Evolutionary conservation across 2,329 filamentous ascomycete species (phyloP), one percentile per base, ranked within the genome.

Genomic region (Parasarocladium wereldwijsianum): DNA sequence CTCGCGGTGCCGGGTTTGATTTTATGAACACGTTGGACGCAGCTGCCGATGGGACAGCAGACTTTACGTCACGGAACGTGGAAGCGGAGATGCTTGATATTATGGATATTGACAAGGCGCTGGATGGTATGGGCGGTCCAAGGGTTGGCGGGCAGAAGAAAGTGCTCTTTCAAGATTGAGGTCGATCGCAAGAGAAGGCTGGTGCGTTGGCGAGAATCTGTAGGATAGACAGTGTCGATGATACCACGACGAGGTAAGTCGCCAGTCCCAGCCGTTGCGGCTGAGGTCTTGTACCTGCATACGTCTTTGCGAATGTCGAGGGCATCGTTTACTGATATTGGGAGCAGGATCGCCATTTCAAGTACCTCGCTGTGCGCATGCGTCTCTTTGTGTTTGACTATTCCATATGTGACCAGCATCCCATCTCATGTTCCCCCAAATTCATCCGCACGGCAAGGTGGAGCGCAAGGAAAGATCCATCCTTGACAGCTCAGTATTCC

Each of bases 401-500:
- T n/a, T n/a, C n/a, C n/a, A n/a, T n/a, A n/a, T n/a, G n/a, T n/a
- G n/a, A n/a, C n/a, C n/a, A n/a, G n/a, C n/a, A n/a, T n/a, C n/a
- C n/a, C n/a, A n/a, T n/a, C n/a, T n/a, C n/a, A n/a, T n/a, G n/a
- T n/a, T n/a, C n/a, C n/a, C n/a, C n/a, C n/a, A n/a, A 32, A 13
- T 2, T 13, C 16, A 17, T 69, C 69, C 72, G 72, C 72, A 72
- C 68, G 70, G 70, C 70, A 64, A 70, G 72, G 72, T 77, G 72
- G 71, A 77, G 72, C 70, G 69, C 71, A 77, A 77, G 72, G 72
- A 68, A 70, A 76, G 72, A 72, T 50, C 59, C 58, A 70, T 77
- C 72, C 72, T 77, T 77, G 71, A 64, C 57, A 62, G 65, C 70
- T 76, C 68, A 76, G 72, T 77, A 77, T 76, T 76, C 71, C 69